phyloP scores from a whole-genome alignment of 768 basidiomycete genomes.

The Hebeloma cylindrosporum region DNA sequence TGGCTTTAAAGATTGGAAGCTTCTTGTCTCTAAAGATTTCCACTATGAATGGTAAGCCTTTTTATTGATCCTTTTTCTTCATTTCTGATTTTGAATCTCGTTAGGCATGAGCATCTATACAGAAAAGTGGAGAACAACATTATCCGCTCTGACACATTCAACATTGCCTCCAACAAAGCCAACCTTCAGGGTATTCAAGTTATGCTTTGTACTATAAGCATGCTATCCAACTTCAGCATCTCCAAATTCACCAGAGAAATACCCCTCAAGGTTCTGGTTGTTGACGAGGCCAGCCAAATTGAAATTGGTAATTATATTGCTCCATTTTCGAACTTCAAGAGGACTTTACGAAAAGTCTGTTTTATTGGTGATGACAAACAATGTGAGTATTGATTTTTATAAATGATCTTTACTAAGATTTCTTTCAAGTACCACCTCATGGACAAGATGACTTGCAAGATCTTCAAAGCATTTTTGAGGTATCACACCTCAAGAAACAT shows the following conservation, averaged over 20 bases:
- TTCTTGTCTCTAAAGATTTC: conserved; percentile 73
- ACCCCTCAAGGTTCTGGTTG: conserved; percentile 49
- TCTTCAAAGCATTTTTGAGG: conserved; percentile 77
- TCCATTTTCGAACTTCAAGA: conserved; percentile 37
- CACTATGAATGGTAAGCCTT: conserved; percentile 56
- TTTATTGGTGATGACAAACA: conserved; percentile 72
- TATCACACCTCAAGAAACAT: conserved; percentile 52
- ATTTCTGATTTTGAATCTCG: background rate
- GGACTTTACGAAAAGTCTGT: conserved; percentile 48
- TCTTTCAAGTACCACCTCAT: conserved; percentile 69
- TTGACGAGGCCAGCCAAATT: conserved; percentile 72
- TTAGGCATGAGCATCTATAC: conserved; percentile 84
- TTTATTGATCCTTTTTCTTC: conserved; percentile 6
- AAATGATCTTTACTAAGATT: conserved; percentile 15
- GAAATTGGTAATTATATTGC: conserved; percentile 53
- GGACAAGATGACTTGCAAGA: conserved; percentile 67
- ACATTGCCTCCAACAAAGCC: conserved; percentile 9
- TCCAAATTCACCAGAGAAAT: conserved; percentile 33
- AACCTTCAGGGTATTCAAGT: conserved; percentile 47
- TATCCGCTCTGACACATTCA: conserved; percentile 49
- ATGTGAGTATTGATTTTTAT: conserved; percentile 39
- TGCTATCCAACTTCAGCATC: conserved; percentile 54
- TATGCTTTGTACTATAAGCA: conserved; percentile 74
- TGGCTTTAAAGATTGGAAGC: conserved; percentile 55
- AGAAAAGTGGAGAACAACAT: conserved; percentile 43